A percentile compares a stretch with the other conserved stretches of the same genome.
phyloP scores from a whole-genome alignment of 352 stramenopile species.

The Lagenidium giganteum region DNA sequence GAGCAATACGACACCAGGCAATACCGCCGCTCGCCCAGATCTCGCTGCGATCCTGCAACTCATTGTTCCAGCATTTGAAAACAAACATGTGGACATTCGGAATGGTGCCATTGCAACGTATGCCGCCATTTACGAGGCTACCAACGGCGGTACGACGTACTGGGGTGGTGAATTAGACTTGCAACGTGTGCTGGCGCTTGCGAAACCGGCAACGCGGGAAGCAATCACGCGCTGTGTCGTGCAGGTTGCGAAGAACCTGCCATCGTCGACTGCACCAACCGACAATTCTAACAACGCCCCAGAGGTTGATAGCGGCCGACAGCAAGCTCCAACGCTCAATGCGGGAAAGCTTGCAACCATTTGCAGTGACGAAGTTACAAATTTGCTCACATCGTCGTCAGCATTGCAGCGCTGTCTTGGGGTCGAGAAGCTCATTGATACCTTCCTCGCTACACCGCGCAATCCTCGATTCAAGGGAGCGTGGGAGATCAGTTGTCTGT shows the following conservation, averaged over 20 bases:
- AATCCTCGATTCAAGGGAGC: constrained; percentile 44
- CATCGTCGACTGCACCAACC: constrained; percentile 16
- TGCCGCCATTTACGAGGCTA: constrained; percentile 64
- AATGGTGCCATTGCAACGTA: constrained; percentile 69
- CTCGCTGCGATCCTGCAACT: constrained; percentile 35
- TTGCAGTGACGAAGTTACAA: constrained; percentile 45
- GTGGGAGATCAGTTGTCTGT: constrained; percentile 69
- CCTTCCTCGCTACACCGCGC: constrained; percentile 23
- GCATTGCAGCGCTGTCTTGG: constrained; percentile 36
- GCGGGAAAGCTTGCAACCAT: constrained; percentile 50
- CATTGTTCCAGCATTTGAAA: constrained; percentile 54
- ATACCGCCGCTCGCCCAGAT: constrained; percentile 15
- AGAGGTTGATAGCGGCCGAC: constrained; percentile 49
- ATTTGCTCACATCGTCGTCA: constrained; percentile 40
- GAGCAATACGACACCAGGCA: background rate
- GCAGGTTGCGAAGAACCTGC: constrained; percentile 48
- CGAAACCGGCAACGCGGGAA: constrained; percentile 68
- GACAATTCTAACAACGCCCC: constrained; percentile 3
- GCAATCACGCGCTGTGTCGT: constrained; percentile 67
- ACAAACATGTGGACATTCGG: constrained; percentile 80
- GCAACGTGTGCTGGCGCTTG: constrained; percentile 50
- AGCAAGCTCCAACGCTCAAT: constrained; percentile 50
- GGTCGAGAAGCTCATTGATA: constrained; percentile 47
- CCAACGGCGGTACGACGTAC: constrained; percentile 30
- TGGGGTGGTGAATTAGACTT: constrained; percentile 42